Evolutionary conservation across 768 basidiomycete genomes (phyloP).

Genomic region (Boletus tomentosulus): DNA sequence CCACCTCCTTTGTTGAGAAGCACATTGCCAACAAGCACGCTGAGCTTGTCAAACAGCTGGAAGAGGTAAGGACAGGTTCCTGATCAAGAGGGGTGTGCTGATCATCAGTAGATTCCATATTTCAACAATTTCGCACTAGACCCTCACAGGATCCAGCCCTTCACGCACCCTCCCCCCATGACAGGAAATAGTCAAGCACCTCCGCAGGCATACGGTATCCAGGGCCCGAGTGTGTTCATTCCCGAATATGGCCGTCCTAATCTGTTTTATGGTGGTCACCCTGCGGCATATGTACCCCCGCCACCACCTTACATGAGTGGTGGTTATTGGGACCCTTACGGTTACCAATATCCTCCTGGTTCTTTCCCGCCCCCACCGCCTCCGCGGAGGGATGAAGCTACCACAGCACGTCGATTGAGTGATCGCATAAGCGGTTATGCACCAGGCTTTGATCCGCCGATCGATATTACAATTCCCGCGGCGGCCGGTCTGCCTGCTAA

Average conservation of each 20-base stretch:
- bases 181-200: conserved; percentile 72
- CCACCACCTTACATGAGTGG: conserved; percentile 38
- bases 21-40: conserved; percentile 94
- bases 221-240: conserved; percentile 52
- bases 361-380: conserved; percentile 34
- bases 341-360: conserved; percentile 38
- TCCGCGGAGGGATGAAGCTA: conserved; percentile 54
- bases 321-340: conserved; percentile 46
- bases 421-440: conserved; percentile 81
- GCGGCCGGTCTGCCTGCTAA: conserved; percentile 79
- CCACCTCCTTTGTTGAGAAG: conserved; percentile 94
- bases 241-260: conserved; percentile 40
- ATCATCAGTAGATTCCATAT: conserved; percentile 61
- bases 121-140: conserved; percentile 97
- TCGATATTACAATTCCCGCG: conserved; percentile 48
- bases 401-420: conserved; percentile 63
- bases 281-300: conserved; percentile 32
- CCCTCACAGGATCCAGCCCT: conserved; percentile 87
- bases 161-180: conserved; percentile 69
- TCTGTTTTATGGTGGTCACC: conserved; percentile 38
- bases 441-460: conserved; percentile 39
- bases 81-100: conserved; percentile 10
- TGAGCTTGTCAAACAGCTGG: conserved; percentile 76
- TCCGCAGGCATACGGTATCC: conserved; percentile 82
- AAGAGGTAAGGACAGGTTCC: conserved; percentile 58